A percentile compares a stretch with the other conserved stretches of the same genome.
These are phyloP conservation scores for Malassezia psittaci DNA, from an alignment of 1,284 basidiomycete genomes.

Conservation along the genomic window DNA sequence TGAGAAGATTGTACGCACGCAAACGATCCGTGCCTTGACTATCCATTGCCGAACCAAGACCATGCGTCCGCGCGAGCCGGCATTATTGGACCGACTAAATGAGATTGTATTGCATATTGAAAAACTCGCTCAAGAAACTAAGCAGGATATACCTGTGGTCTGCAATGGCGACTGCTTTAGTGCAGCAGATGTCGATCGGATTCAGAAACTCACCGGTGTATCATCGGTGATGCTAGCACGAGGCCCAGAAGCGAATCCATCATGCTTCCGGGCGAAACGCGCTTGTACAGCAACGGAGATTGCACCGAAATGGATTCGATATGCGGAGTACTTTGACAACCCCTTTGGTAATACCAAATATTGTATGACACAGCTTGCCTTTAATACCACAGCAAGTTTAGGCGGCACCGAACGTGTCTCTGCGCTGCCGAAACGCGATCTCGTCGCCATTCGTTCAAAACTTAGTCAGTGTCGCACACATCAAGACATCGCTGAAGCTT, in stretches of 20 bases:
- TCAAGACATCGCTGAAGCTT: constrained; percentile 9
- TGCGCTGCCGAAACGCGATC: constrained; percentile 10
- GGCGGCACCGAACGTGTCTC: constrained; percentile 4
- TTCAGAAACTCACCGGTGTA: constrained; percentile 61
- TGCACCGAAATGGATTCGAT: constrained; percentile 36
- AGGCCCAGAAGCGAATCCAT: constrained; percentile 82
- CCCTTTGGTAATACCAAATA: constrained; percentile 84
- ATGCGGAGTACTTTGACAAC: constrained; percentile 52
- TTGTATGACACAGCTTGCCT: constrained; percentile 55
- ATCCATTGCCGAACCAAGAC: constrained; percentile 89
- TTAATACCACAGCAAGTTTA: constrained; percentile 24
- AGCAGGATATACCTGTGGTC: constrained; percentile 63
- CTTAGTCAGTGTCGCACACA: constrained; percentile 8
- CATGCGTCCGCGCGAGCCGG: constrained; percentile 76
- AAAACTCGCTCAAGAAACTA: constrained; percentile 52
- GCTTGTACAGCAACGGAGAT: constrained; percentile 30
- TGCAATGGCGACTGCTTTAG: constrained; percentile 88
- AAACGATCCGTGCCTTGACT: constrained; percentile 70
- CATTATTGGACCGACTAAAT: constrained; percentile 65
- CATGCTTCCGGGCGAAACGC: constrained; percentile 60
- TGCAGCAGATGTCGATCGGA: constrained; percentile 64
- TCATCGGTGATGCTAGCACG: constrained; percentile 91
- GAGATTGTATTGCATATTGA: constrained; percentile 76
- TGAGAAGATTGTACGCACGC: constrained; percentile 72
- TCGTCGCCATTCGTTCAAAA: constrained; percentile 1